Percentiles rank a stretch among this genome's conserved stretches.
Conservation (phyloP, 805 yeast species). For the Myxozyma kluyveri region DNA sequence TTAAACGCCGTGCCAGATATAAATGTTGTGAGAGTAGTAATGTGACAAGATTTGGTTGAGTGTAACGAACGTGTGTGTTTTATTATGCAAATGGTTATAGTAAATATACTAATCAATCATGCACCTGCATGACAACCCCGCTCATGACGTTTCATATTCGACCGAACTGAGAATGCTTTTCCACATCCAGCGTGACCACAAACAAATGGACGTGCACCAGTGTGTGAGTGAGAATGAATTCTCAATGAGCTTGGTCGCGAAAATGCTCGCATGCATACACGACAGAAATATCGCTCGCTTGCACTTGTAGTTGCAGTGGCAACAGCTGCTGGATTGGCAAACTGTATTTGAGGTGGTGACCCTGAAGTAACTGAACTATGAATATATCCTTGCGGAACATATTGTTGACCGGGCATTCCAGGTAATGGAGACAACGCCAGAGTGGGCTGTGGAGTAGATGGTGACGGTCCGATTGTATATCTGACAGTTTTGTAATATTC, state of each 20-base stretch:
- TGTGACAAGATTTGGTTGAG: background rate
- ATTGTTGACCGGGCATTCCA: background rate
- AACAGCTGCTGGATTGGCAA: no score
- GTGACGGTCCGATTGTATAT: background rate
- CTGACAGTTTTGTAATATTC: background rate
- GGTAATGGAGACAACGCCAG: background rate
- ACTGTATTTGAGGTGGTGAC: no score
- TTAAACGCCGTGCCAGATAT: background rate
- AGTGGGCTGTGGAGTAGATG: background rate
- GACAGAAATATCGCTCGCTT: slow-evolving; percentile 38
- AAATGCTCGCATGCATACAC: slow-evolving; percentile 70
- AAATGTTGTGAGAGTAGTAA: background rate
- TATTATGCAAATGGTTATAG: background rate
- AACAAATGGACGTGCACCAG: slow-evolving; percentile 71
- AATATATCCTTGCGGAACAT: background rate
- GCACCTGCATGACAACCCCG: slow-evolving; percentile 35
- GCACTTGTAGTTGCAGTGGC: background rate
- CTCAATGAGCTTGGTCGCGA: slow-evolving; percentile 79
- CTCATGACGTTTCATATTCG: slow-evolving; percentile 81
- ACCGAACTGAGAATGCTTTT: slow-evolving; percentile 69
- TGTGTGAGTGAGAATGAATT: slow-evolving; percentile 79
- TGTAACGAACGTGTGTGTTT: no score
- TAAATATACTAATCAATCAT: background rate
- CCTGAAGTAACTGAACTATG: background rate
- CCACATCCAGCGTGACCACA: slow-evolving; percentile 71